Evolutionary conservation across 805 yeast genomes (phyloP).

Genomic region (Metschnikowia bowlesiae): DNA sequence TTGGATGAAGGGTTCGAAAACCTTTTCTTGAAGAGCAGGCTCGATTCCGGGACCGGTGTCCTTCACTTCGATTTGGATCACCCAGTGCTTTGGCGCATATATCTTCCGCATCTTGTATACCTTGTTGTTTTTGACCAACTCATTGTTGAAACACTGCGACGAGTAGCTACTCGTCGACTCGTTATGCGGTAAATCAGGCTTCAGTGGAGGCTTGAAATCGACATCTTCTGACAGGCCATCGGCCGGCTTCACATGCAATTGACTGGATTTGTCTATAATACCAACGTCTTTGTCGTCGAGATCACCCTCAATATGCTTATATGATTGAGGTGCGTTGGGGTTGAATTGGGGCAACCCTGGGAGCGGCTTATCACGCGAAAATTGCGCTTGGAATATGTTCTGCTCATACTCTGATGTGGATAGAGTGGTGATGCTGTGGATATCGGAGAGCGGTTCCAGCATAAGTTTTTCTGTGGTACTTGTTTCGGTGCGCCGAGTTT

Average conservation of each 20-base stretch:
- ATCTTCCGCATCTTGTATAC: conserved; percentile 31
- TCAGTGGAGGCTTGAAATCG: not conserved
- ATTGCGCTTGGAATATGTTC: conserved; percentile 35
- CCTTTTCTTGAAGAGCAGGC: conserved; percentile 70
- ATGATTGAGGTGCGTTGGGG: not conserved
- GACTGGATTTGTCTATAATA: not conserved
- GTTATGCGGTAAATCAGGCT: not conserved
- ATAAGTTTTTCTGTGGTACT: not conserved
- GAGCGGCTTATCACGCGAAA: conserved; percentile 18
- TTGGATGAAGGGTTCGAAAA: conserved; percentile 94
- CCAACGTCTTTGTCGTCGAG: not conserved
- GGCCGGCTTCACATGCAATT: not conserved
- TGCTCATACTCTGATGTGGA: conserved; percentile 38
- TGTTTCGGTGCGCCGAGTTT: not conserved
- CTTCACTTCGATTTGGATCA: conserved; percentile 63
- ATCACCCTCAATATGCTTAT: not conserved
- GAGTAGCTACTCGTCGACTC: not conserved
- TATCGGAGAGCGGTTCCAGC: not conserved
- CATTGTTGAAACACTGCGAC: conserved; percentile 17
- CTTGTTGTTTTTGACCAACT: conserved; percentile 34
- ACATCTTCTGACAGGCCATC: not conserved
- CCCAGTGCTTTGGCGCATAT: conserved; percentile 47
- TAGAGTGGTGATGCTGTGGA: conserved; percentile 27
- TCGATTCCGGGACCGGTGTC: conserved; percentile 97
- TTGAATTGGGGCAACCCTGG: conserved; percentile 9